Percentiles rank a stretch among this genome's conserved stretches.
phyloP scores from a whole-genome alignment of 1,284 basidiomycete genomes.

The Prillingera fragicola region DNA sequence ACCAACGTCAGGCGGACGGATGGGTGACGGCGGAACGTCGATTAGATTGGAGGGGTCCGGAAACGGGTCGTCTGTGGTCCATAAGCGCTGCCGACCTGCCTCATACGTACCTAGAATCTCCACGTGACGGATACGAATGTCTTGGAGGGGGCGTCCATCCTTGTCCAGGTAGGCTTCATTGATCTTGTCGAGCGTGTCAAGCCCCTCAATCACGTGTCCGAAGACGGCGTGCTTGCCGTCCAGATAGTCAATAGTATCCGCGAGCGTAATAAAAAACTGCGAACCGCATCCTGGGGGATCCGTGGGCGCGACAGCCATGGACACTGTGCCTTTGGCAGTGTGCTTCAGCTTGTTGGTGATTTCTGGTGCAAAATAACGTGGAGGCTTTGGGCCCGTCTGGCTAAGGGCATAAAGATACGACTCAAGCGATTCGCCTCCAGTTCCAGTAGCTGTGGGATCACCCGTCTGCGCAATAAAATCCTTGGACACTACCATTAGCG shows the following conservation, averaged over 20 bases:
- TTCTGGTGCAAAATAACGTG: constrained; percentile 84
- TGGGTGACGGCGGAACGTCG: constrained; percentile 70
- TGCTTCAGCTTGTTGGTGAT: constrained; percentile 73
- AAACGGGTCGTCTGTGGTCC: constrained; percentile 78
- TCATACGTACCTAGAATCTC: constrained; percentile 71
- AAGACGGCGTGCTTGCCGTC: constrained; percentile 95
- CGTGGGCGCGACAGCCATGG: constrained; percentile 81
- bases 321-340: constrained; percentile 77
- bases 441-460: constrained; percentile 91
- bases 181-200: constrained; percentile 86
- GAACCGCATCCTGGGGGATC: constrained; percentile 77
- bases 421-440: constrained; percentile 80
- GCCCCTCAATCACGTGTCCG: constrained; percentile 88
- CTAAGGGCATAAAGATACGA: constrained; percentile 54
- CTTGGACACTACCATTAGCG: constrained; percentile 65
- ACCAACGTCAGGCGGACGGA: constrained; percentile 65
- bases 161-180: constrained; percentile 87
- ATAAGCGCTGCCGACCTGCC: background rate
- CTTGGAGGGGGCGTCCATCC: constrained; percentile 82
- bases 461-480: constrained; percentile 94
- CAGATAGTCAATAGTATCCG: constrained; percentile 84
- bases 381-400: constrained; percentile 40
- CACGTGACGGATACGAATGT: constrained; percentile 86
- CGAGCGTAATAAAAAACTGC: constrained; percentile 94
- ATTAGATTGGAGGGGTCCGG: constrained; percentile 72